These are phyloP conservation scores for Rhodocollybia butyracea DNA, from an alignment of 768 basidiomycete species.

Conservation along the genomic window DNA sequence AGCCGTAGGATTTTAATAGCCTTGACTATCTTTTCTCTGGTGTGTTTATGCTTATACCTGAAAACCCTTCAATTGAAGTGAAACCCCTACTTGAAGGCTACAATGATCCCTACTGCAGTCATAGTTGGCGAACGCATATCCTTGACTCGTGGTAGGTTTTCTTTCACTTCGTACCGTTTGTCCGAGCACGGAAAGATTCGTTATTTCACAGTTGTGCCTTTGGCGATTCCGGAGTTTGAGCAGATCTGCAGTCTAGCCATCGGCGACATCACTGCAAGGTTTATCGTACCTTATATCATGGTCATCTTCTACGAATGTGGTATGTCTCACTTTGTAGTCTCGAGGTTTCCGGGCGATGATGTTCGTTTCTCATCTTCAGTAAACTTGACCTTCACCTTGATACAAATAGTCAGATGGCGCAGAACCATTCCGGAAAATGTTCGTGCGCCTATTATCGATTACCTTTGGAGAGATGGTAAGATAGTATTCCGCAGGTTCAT, in stretches of 20 bases:
- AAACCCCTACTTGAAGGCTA: no score
- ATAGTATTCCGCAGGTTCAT: no score
- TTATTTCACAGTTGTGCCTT: conserved; percentile 13
- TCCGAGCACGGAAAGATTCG: background rate
- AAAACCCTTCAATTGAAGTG: background rate
- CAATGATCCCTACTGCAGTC: conserved; percentile 11
- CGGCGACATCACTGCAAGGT: no score
- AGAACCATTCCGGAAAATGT: conserved; percentile 12
- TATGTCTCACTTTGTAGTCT: no score
- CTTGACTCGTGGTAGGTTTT: conserved; percentile 3
- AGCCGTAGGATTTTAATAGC: conserved; percentile 10
- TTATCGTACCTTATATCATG: no score
- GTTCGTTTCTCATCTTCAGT: no score
- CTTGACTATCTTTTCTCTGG: conserved; percentile 9
- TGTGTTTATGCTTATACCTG: background rate
- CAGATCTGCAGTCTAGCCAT: no score
- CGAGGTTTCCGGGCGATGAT: no score
- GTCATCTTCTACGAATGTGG: no score
- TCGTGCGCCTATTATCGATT: conserved; percentile 13
- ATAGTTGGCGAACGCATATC: conserved; percentile 10
- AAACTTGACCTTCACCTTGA: no score
- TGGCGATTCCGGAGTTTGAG: no score
- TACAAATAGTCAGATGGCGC: conserved; percentile 12
- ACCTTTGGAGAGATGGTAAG: conserved; percentile 16
- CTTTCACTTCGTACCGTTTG: background rate